A percentile compares a stretch with the other conserved stretches of the same genome.
Evolutionary conservation across 257 asterid species (phyloP).

Genomic region (Ilex aquifolium): DNA sequence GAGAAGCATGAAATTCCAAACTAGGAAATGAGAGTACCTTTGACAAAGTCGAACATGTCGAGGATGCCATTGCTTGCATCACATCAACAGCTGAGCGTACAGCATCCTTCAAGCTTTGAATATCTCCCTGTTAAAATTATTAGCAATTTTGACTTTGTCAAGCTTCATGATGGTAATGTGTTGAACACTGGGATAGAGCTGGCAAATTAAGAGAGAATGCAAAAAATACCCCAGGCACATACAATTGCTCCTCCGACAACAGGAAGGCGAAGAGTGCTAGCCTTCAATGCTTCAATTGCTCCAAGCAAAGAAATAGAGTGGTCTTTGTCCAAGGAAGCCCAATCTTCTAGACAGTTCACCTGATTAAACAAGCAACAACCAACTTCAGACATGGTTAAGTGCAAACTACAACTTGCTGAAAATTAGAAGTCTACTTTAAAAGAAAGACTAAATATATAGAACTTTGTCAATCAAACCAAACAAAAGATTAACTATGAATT

Average conservation of each 20-base stretch:
- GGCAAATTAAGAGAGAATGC: not conserved
- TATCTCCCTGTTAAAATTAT: constrained; percentile 45
- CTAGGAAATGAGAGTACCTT: constrained; percentile 34
- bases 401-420: no score
- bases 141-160: constrained; percentile 7
- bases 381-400: not conserved
- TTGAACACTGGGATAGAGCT: not conserved
- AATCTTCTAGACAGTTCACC: constrained; percentile 60
- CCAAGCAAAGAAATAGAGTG: constrained; percentile 67
- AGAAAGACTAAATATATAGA: no score
- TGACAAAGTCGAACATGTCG: constrained; percentile 45
- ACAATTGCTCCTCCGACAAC: constrained; percentile 76
- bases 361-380: constrained; percentile 20
- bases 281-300: constrained; percentile 83
- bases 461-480: no score
- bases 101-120: constrained; percentile 76
- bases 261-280: constrained; percentile 93
- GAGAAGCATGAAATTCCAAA: not conserved
- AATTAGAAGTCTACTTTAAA: no score
- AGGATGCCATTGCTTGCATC: constrained; percentile 66
- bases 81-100: constrained; percentile 69
- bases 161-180: constrained; percentile 2
- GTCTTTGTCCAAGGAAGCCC: constrained; percentile 71
- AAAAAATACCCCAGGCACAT: constrained; percentile 18
- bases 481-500: no score